Conservation (phyloP, 352 stramenopile genomes). For the Pythium chondricola region DNA sequence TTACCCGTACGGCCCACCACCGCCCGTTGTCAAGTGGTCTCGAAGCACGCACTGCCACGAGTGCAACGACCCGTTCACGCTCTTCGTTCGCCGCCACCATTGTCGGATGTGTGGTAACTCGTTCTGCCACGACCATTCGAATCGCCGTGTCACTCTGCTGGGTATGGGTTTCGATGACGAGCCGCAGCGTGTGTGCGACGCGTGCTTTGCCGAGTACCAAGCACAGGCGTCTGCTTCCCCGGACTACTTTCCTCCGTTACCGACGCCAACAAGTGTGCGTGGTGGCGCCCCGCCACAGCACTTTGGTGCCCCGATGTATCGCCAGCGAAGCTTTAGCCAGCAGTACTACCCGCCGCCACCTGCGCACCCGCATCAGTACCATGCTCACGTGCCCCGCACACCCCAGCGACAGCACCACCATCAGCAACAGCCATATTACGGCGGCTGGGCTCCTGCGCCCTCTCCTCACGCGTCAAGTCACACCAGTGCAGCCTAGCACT, state of each 20-base stretch:
- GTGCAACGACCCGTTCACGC: conserved; percentile 75
- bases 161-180: conserved; percentile 81
- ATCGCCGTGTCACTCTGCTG: conserved; percentile 57
- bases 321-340: conserved; percentile 20
- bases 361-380: conserved; percentile 7
- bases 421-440: not conserved
- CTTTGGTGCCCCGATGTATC: conserved; percentile 11
- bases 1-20: conserved; percentile 20
- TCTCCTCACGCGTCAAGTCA: too few species aligned
- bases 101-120: conserved; percentile 85
- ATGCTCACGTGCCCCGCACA: conserved; percentile 8
- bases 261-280: conserved; percentile 14
- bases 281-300: conserved; percentile 8
- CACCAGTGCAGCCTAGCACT: too few species aligned
- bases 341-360: conserved; percentile 19
- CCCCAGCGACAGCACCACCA: not conserved
- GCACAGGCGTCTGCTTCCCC: conserved; percentile 16
- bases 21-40: conserved; percentile 69
- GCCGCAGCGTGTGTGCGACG: conserved; percentile 79
- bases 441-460: too few species aligned
- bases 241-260: conserved; percentile 17
- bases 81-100: conserved; percentile 81
- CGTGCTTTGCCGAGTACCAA: conserved; percentile 80
- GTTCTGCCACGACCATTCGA: conserved; percentile 85
- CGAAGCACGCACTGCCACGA: conserved; percentile 79